Base-by-base conservation (phyloP, 2,329 filamentous ascomycete species). In the Pestalotiopsis sp. region DNA sequence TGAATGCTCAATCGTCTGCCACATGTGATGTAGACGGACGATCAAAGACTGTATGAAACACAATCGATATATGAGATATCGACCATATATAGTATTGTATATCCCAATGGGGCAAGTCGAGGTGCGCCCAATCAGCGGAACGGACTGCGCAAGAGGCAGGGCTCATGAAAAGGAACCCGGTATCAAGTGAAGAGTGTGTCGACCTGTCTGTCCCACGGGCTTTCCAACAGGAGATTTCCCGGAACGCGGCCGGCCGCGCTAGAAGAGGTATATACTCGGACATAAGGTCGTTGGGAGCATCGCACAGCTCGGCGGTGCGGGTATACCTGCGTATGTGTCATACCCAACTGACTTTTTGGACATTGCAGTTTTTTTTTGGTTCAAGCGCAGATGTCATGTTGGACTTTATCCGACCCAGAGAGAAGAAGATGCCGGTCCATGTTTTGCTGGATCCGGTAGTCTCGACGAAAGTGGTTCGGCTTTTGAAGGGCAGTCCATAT, bases 241-340 rank as follows among this genome's bases (percentile, higher is more conserved):
- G 36, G 59, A 62, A 36, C 31, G 59, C 59, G 59, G 27, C 6
- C 38, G 59, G 17, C 59, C 59, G 59, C 14, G 27, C 59, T 62
- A 13, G 27, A 62, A 62, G 41, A n/a, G 27, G 31, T 36, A n/a
- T 62, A 39, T 62, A 62, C 59, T 62, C 59, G 59, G 59, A 39
- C 11, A 62, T 62, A 27, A 13, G 56, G 20, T 58, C n/a, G 27
- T 5, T 27, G 23, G 25, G 57, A 27, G 57, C 9, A 11, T n/a
- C 23, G 23, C 57, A 36, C 23, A 27, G 23, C 57, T 59, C 20
- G 31, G 27, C 27, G 27, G 7, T 61, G 31, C 31, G 56, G 31
- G 45, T 3, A 52, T 52, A 20, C 20, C 4, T 52, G 45, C 7
- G 20, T 52, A 52, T 9, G 17, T 52, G 9, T 36, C 31, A 36